A percentile compares a stretch with the other conserved stretches of the same genome.
Evolutionary conservation across 495 filamentous ascomycete genomes (phyloP).

Genomic region (Hyaloscypha variabilis): DNA sequence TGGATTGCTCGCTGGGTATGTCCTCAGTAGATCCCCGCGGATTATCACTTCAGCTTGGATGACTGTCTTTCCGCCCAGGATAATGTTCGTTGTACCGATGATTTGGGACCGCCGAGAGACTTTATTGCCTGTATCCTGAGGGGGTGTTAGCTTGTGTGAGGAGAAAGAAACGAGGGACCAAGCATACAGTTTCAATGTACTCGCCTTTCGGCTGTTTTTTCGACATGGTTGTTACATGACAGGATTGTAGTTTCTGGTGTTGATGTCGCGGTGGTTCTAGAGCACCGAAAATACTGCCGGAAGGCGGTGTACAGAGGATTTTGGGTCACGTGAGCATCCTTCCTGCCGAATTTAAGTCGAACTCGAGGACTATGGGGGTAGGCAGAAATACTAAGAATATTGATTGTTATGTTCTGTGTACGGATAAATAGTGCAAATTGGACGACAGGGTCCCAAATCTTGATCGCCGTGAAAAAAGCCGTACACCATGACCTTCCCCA

Average conservation of each 20-base stretch:
- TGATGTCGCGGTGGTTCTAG: background rate
- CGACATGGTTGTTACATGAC: conserved; percentile 57
- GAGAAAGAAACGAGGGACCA: background rate
- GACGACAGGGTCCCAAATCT: too few relatives aligned
- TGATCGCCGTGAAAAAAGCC: too few relatives aligned
- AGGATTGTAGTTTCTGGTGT: background rate
- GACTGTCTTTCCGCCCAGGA: conserved; percentile 93
- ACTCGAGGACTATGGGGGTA: background rate
- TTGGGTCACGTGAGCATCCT: background rate
- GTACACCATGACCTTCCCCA: too few relatives aligned
- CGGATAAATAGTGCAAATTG: too few relatives aligned
- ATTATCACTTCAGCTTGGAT: conserved; percentile 91
- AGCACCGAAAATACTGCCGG: background rate
- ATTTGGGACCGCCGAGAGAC: conserved; percentile 89
- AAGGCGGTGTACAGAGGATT: background rate
- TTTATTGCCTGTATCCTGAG: conserved; percentile 95
- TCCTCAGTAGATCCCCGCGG: conserved; percentile 82
- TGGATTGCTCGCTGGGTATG: conserved; percentile 32
- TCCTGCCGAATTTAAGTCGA: too few relatives aligned
- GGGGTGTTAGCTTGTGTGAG: background rate
- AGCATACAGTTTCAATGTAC: conserved; percentile 90
- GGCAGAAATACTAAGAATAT: too few relatives aligned
- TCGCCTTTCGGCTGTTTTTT: conserved; percentile 80
- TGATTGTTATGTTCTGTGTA: too few relatives aligned
- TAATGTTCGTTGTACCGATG: conserved; percentile 94